Evolutionary conservation across 2,329 filamentous ascomycete genomes (phyloP).

Genomic region (Talaromyces piceae): DNA sequence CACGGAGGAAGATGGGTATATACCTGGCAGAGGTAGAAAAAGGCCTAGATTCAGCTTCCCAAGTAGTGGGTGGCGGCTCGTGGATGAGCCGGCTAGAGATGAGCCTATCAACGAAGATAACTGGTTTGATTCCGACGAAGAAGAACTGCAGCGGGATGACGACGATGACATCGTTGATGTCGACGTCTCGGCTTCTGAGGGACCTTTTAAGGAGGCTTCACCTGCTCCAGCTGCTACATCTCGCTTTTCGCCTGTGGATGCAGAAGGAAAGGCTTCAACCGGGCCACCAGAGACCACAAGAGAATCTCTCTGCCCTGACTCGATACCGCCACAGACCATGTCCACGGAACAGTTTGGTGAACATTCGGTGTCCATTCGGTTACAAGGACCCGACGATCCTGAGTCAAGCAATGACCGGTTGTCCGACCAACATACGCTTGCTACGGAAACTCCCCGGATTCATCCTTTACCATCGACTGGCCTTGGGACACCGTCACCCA

Average conservation of each 20-base stretch:
- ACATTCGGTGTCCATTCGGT: not conserved
- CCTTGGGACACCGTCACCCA: slow-evolving; percentile 33
- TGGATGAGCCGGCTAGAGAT: slow-evolving; percentile 52
- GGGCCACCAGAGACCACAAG: not conserved
- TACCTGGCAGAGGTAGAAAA: slow-evolving; percentile 58
- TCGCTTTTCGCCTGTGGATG: not conserved
- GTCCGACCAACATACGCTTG: slow-evolving; percentile 10
- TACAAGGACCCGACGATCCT: not conserved
- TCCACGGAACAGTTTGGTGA: not conserved
- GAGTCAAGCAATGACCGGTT: not conserved
- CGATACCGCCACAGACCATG: not conserved
- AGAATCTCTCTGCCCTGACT: not conserved
- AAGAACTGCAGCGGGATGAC: slow-evolving; percentile 6
- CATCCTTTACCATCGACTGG: slow-evolving; percentile 33
- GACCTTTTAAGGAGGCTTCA: not conserved
- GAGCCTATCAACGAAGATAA: not conserved
- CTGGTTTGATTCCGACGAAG: slow-evolving; percentile 11
- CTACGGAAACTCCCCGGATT: slow-evolving; percentile 31
- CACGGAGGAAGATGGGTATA: slow-evolving; percentile 56
- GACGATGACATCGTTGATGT: no score
- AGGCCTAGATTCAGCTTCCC: slow-evolving; percentile 60
- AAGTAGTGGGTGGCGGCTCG: slow-evolving; percentile 66
- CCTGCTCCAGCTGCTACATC: not conserved
- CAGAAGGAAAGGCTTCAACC: not conserved
- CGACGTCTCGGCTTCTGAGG: not conserved